Conservation (phyloP, 768 basidiomycete species). For the Pisolithus orientalis region DNA sequence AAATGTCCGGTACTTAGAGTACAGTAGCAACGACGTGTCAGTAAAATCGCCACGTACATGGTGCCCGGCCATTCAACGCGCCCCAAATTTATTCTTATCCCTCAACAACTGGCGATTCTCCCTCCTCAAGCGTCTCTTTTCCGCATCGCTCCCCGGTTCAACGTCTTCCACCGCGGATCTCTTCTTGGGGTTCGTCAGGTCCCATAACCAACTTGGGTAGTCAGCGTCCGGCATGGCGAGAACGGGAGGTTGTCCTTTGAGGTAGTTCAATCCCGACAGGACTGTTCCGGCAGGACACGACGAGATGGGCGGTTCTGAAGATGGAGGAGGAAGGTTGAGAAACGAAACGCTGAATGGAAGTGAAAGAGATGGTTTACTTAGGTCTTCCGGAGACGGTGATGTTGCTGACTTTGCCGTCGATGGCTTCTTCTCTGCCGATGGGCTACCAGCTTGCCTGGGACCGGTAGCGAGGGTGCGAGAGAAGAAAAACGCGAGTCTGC, state of each 20-base stretch:
- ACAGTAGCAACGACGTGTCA: too few relatives aligned
- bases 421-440: constrained; percentile 1
- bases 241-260: constrained; percentile 76
- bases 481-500: constrained; percentile 3
- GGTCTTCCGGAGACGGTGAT: constrained; percentile 3
- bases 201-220: constrained; percentile 91
- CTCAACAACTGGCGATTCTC: constrained; percentile 67
- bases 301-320: constrained; percentile 36
- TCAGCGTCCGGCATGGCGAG: constrained; percentile 73
- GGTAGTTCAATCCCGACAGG: constrained; percentile 73
- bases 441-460: neutral
- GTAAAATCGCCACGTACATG: too few relatives aligned
- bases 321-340: neutral
- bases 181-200: constrained; percentile 52
- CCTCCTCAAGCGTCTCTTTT: constrained; percentile 48
- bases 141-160: constrained; percentile 58
- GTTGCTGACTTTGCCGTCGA: constrained; percentile 1
- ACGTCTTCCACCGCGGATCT: constrained; percentile 49
- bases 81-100: constrained; percentile 82
- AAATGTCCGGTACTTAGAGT: too few relatives aligned
- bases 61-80: constrained; percentile 40
- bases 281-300: constrained; percentile 70
- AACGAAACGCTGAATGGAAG: neutral
- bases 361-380: constrained; percentile 14
- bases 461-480: constrained; percentile 11